Percentiles rank a stretch among this genome's conserved stretches.
Evolutionary conservation across 2,329 filamentous ascomycete genomes (phyloP).

Genomic region (Plenodomus biglobosus): DNA sequence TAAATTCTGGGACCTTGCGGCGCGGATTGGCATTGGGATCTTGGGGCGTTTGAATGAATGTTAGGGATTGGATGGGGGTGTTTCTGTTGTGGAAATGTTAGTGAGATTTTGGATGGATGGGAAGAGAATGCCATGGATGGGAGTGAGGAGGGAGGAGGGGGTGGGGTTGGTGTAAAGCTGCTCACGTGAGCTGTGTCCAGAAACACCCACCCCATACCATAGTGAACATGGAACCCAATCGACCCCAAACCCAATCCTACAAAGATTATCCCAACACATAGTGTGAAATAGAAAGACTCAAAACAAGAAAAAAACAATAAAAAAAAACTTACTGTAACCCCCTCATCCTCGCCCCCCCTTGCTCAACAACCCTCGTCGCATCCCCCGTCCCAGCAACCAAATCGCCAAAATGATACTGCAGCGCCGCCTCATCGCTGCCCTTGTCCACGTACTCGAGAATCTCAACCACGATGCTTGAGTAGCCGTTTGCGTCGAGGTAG

Average conservation of each 20-base stretch:
- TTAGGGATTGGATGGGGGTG: slow-evolving; percentile 67
- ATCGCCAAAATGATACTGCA: slow-evolving; percentile 54
- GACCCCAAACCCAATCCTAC: no score
- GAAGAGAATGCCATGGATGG: background rate
- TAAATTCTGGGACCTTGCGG: slow-evolving; percentile 56
- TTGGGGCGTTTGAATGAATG: slow-evolving; percentile 59
- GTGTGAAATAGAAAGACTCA: no score
- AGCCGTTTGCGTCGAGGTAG: slow-evolving; percentile 79
- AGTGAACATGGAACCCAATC: no score
- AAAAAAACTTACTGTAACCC: slow-evolving; percentile 44
- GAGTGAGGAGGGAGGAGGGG: no score
- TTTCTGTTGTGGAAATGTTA: slow-evolving; percentile 24
- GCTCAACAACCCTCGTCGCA: slow-evolving; percentile 38
- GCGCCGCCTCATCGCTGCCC: slow-evolving; percentile 68
- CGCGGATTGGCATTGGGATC: slow-evolving; percentile 26
- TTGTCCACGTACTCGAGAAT: slow-evolving; percentile 79
- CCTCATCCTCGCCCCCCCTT: slow-evolving; percentile 30
- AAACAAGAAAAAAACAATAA: no score
- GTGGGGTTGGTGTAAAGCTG: background rate
- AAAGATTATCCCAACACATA: no score
- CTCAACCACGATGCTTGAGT: slow-evolving; percentile 86
- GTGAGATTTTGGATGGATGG: no score
- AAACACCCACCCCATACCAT: no score
- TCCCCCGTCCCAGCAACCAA: slow-evolving; percentile 46
- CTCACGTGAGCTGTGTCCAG: no score